Conservation (phyloP, 1,284 basidiomycete species). For the Leccinum cinnamomeum region DNA sequence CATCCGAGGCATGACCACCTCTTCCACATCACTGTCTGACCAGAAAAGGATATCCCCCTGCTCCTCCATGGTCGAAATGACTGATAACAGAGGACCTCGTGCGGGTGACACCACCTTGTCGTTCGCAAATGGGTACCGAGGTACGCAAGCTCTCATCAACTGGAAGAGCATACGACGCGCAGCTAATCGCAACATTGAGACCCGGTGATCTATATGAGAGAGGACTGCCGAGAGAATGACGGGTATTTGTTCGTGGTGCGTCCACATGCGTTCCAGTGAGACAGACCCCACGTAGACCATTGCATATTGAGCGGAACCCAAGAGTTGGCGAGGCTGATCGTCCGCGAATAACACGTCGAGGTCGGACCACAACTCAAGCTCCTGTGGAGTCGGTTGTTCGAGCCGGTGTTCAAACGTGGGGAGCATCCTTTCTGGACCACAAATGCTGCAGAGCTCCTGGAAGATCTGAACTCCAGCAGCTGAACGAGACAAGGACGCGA, state of each 20-base stretch:
- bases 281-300: constrained; percentile 85
- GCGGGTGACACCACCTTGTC: constrained; percentile 52
- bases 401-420: constrained; percentile 73
- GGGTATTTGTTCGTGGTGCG: constrained; percentile 70
- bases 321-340: constrained; percentile 61
- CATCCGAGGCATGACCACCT: constrained; percentile 65
- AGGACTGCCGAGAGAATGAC: constrained; percentile 81
- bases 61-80: constrained; percentile 58
- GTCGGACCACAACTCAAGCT: constrained; percentile 72
- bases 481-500: constrained; percentile 84
- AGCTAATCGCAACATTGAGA: constrained; percentile 66
- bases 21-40: constrained; percentile 66
- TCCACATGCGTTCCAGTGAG: constrained; percentile 77
- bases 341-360: constrained; percentile 73
- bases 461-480: constrained; percentile 74
- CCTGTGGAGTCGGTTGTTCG: constrained; percentile 64
- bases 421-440: constrained; percentile 84
- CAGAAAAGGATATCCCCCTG: constrained; percentile 65
- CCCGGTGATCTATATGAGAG: constrained; percentile 81
- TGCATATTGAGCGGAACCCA: constrained; percentile 85
- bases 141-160: constrained; percentile 74
- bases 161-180: constrained; percentile 80
- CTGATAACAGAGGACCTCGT: constrained; percentile 49
- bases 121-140: constrained; percentile 64
- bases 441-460: constrained; percentile 81